Base-by-base conservation (phyloP, 1,284 basidiomycete genomes). In the Irpex rosettiformis region DNA sequence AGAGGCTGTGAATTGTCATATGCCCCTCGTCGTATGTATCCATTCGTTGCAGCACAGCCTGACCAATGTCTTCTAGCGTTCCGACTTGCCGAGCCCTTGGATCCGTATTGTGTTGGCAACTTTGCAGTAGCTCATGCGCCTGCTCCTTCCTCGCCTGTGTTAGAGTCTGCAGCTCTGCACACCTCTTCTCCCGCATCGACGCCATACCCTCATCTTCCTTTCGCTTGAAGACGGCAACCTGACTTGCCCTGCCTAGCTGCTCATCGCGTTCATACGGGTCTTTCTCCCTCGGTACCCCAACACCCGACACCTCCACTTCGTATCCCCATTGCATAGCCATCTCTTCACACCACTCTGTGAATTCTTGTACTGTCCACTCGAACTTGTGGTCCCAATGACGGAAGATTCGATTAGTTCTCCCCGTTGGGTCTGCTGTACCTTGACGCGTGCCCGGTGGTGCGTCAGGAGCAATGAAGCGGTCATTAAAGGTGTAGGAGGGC, bases 301-400 rank as follows among this genome's bases (percentile, higher is more conserved):
- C 77, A 3, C 80, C 80, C 3, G 75, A 72, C 3, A 82, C 66
- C 43, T 83, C 75, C 4, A 89, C 81, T 1, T 77, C 74, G 63
- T 93, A 95, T 4, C 90, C 92, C 88, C 90, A 95, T 61, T 84
- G 81, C 7, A 72, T 72, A 0, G 90, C 91, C 2, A 78, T 79
- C 0, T 69, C 71, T 24, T 73, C 66, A 65, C 89, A 94, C 89
- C 92, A 97, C 7, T 68, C 65, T 28, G 73, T 69, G 70, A 96
- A 97, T 70, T 97, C 95, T 2, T 83, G 81, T 0, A 76, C 72
- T 0, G 93, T 96, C 91, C 93, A 96, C 72, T 98, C 95, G 66
- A 96, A 93, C 70, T 96, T 93, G 74, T 98, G 96, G 68, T 97
- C 95, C 21, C 77, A 71, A 69, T 98, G 88, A 58, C 96, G 77